phyloP scores from a whole-genome alignment of 2,329 filamentous ascomycete species.

The Fusarium guadeloupense region DNA sequence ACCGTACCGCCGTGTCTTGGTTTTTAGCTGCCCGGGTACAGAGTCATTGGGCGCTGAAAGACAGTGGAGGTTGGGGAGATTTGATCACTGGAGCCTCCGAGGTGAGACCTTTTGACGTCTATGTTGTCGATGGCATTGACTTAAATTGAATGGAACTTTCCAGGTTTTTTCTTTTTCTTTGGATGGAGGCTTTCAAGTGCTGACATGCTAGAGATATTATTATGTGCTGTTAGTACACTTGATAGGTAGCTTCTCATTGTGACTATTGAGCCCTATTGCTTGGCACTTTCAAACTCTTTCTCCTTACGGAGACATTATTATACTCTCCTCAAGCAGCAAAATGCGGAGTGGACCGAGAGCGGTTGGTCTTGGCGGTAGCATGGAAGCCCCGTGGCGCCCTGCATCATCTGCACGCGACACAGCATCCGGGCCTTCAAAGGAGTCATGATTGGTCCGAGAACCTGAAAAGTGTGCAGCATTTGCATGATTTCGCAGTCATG shows the following conservation, averaged over 20 bases:
- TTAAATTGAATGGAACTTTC: background rate
- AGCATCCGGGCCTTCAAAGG: background rate
- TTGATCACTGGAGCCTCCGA: conserved; percentile 24
- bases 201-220: background rate
- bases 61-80: background rate
- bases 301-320: too few relatives aligned
- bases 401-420: conserved; percentile 35
- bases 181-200: background rate
- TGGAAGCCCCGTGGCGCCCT: conserved; percentile 24
- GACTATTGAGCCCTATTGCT: too few relatives aligned
- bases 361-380: conserved; percentile 11
- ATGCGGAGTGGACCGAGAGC: conserved; percentile 26
- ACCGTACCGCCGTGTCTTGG: conserved; percentile 22
- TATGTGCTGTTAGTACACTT: too few relatives aligned
- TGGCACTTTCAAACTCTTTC: background rate
- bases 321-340: conserved; percentile 13
- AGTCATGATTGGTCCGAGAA: conserved; percentile 20
- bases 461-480: conserved; percentile 7
- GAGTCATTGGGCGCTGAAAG: conserved; percentile 3
- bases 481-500: background rate
- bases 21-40: too few relatives aligned
- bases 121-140: background rate
- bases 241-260: background rate
- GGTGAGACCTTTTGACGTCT: conserved; percentile 6
- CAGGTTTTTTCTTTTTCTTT: background rate